These are phyloP conservation scores for Plasmodium gallinaceum DNA, from an alignment of 169 alveolate species.

Conservation along the genomic window DNA sequence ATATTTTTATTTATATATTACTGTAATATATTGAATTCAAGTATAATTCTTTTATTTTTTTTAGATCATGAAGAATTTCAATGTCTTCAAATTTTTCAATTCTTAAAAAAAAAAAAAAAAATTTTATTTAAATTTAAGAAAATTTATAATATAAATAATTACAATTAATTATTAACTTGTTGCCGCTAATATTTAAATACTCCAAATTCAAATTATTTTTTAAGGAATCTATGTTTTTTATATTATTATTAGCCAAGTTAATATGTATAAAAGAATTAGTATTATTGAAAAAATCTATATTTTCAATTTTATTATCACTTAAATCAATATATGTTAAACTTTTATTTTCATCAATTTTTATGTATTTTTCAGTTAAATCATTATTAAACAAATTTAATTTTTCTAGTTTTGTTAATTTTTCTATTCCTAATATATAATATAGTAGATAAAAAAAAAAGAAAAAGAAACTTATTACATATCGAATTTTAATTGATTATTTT, in stretches of 20 bases:
- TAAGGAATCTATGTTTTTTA: slow-evolving; percentile 35
- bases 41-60: slow-evolving; percentile 43
- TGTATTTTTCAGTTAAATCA: slow-evolving; percentile 40
- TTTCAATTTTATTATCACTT: slow-evolving; percentile 59
- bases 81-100: slow-evolving; percentile 60
- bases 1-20: slow-evolving; percentile 12
- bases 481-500: too few species aligned
- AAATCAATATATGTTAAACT: slow-evolving; percentile 40
- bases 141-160: background rate
- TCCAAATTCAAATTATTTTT: slow-evolving; percentile 43
- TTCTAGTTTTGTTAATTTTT: slow-evolving; percentile 36
- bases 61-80: slow-evolving; percentile 27
- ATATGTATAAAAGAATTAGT: slow-evolving; percentile 21
- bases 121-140: background rate
- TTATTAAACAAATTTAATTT: slow-evolving; percentile 56
- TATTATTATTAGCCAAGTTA: slow-evolving; percentile 53
- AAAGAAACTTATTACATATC: background rate
- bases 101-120: slow-evolving; percentile 23
- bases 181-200: slow-evolving; percentile 65
- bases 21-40: slow-evolving; percentile 68
- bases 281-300: slow-evolving; percentile 32
- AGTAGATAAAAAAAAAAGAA: background rate
- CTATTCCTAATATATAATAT: slow-evolving; percentile 13
- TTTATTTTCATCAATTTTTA: slow-evolving; percentile 44
- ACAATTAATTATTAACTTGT: slow-evolving; percentile 10